Percentiles rank a stretch among this genome's conserved stretches.
These are phyloP conservation scores for Firmiana major DNA, from an alignment of 345 rosid species.

Conservation along the genomic window DNA sequence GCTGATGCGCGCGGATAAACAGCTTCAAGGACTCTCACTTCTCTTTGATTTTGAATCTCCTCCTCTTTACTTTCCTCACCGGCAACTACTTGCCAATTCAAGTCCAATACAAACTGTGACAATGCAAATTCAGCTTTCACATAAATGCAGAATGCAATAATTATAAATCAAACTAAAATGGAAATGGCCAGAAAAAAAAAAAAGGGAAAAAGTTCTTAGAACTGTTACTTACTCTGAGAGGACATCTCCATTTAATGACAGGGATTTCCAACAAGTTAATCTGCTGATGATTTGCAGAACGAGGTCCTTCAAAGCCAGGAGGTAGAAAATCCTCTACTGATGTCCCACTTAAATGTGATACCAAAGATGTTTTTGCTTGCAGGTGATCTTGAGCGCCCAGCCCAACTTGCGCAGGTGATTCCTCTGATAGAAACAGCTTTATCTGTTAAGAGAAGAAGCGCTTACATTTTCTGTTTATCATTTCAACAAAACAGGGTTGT, in stretches of 20 bases:
- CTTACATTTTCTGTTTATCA: slow-evolving; percentile 1
- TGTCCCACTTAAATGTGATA: slow-evolving; percentile 45
- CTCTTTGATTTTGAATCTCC: slow-evolving; percentile 71
- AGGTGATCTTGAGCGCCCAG: slow-evolving; percentile 77
- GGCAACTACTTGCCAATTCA: slow-evolving; percentile 64
- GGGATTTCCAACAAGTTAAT: slow-evolving; percentile 65
- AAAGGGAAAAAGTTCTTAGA: neutral
- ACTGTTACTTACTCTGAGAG: slow-evolving; percentile 50
- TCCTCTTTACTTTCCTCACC: slow-evolving; percentile 87
- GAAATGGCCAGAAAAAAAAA: neutral
- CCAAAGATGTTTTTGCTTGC: slow-evolving; percentile 74
- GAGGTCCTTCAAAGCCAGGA: slow-evolving; percentile 86
- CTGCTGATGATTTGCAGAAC: slow-evolving; percentile 40
- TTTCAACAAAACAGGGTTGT: neutral
- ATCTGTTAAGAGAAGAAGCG: slow-evolving; percentile 22
- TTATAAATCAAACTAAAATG: neutral
- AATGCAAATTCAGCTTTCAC: slow-evolving; percentile 19
- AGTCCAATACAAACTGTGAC: slow-evolving; percentile 55
- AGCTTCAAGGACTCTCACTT: slow-evolving; percentile 90
- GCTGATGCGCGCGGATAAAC: slow-evolving; percentile 86
- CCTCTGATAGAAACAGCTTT: slow-evolving; percentile 45
- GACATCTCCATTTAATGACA: slow-evolving; percentile 68
- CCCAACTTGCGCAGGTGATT: slow-evolving; percentile 86
- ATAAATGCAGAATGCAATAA: slow-evolving; percentile 13
- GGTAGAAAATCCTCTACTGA: slow-evolving; percentile 65